Percentiles rank a stretch among this genome's conserved stretches.
These are phyloP conservation scores for Nakazawaea pomicola DNA, from an alignment of 805 yeast genomes.

Conservation along the genomic window DNA sequence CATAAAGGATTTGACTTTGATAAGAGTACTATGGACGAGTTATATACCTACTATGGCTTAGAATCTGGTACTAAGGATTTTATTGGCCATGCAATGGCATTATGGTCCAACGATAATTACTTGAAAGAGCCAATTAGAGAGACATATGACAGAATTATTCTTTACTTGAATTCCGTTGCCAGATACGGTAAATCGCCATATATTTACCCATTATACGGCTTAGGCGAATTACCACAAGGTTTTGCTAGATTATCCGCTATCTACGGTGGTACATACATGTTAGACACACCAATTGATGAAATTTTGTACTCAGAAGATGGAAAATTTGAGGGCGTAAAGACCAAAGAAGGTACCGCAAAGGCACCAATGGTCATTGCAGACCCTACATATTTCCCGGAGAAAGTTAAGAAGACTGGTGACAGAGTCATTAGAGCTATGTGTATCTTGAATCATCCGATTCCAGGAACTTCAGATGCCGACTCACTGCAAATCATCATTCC, in stretches of 20 bases:
- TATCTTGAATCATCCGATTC: conserved; percentile 82
- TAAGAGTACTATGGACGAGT: conserved; percentile 84
- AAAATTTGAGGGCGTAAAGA: conserved; percentile 78
- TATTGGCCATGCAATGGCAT: conserved; percentile 98
- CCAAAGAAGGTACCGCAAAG: conserved; percentile 86
- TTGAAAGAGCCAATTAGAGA: conserved; percentile 87
- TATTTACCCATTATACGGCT: conserved; percentile 90
- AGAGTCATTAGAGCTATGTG: conserved; percentile 84
- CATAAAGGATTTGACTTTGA: conserved; percentile 87
- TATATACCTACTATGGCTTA: conserved; percentile 82
- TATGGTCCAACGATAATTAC: conserved; percentile 91
- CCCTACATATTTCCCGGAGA: conserved; percentile 93
- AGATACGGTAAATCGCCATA: conserved; percentile 96
- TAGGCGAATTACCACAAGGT: conserved; percentile 98
- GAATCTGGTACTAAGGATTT: conserved; percentile 93
- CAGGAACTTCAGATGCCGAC: conserved; percentile 76
- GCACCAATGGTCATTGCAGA: conserved; percentile 96
- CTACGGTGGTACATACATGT: conserved; percentile 98
- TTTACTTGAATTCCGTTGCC: conserved; percentile 87
- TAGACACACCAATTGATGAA: conserved; percentile 93
- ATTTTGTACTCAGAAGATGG: conserved; percentile 68
- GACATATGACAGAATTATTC: conserved; percentile 76
- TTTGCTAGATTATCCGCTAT: conserved; percentile 96
- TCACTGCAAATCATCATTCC: conserved; percentile 94
- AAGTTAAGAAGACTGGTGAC: conserved; percentile 66